Percentiles rank a stretch among this genome's conserved stretches.
Evolutionary conservation across 2,329 filamentous ascomycete species (phyloP).

Genomic region (Exserohilum rostratum): DNA sequence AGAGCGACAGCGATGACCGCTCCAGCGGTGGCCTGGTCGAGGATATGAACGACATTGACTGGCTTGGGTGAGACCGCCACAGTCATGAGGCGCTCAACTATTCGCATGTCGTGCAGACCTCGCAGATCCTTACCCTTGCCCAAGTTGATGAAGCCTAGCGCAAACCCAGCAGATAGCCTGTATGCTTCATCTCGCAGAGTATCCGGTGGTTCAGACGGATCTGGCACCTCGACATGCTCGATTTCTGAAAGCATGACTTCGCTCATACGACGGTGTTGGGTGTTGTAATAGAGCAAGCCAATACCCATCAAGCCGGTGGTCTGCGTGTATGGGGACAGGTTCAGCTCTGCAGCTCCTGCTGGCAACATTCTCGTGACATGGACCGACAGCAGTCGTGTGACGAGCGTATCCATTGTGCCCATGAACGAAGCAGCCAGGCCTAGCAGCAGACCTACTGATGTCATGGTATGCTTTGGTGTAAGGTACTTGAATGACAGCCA

Average conservation of each 20-base stretch:
- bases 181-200: constrained; percentile 93
- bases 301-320: constrained; percentile 98
- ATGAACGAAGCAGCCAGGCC: constrained; percentile 92
- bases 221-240: constrained; percentile 82
- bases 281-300: constrained; percentile 89
- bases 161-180: constrained; percentile 88
- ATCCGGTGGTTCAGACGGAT: constrained; percentile 70
- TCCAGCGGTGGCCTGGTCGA: constrained; percentile 92
- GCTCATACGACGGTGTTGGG: constrained; percentile 96
- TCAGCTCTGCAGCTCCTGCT: constrained; percentile 88
- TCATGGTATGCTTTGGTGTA: constrained; percentile 99
- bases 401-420: constrained; percentile 95
- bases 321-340: constrained; percentile 89
- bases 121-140: constrained; percentile 87
- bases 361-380: constrained; percentile 96
- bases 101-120: constrained; percentile 89
- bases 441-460: constrained; percentile 90
- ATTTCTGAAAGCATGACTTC: constrained; percentile 99
- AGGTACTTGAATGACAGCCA: constrained; percentile 99
- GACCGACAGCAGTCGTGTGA: constrained; percentile 90
- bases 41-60: constrained; percentile 87
- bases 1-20: constrained; percentile 88
- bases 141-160: constrained; percentile 91
- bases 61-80: constrained; percentile 89
- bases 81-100: constrained; percentile 84